These are phyloP conservation scores for Aethionema arabicum DNA, from an alignment of 345 rosid genomes.

Conservation along the genomic window DNA sequence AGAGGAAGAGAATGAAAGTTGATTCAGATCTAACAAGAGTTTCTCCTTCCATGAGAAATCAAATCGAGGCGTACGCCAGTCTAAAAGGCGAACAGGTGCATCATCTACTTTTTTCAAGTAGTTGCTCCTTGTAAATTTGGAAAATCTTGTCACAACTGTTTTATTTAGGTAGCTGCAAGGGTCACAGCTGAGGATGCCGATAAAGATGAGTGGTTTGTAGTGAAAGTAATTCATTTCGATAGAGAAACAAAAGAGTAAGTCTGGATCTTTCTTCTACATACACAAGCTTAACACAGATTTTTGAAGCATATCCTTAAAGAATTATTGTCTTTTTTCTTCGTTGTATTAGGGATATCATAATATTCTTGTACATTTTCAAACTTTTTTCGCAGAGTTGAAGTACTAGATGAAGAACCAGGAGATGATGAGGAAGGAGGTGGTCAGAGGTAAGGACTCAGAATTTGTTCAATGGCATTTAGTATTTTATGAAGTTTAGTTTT, in stretches of 20 bases:
- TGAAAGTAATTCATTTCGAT: conserved; percentile 87
- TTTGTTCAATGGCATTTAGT: conserved; percentile 16
- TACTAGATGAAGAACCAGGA: conserved; percentile 95
- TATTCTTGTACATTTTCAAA: neutral
- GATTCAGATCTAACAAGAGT: conserved; percentile 75
- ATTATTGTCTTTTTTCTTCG: too few species aligned
- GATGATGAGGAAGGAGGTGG: conserved; percentile 87
- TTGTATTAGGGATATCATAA: too few species aligned
- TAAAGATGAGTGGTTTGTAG: conserved; percentile 91
- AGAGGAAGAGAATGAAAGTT: conserved; percentile 73
- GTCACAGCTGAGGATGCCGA: conserved; percentile 77
- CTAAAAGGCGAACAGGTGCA: conserved; percentile 90
- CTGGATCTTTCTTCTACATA: neutral
- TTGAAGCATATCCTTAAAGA: too few species aligned
- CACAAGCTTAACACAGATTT: too few species aligned
- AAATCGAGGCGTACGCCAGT: conserved; percentile 65
- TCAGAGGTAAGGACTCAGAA: conserved; percentile 51
- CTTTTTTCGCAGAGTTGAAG: conserved; percentile 65
- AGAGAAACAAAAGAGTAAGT: conserved; percentile 92
- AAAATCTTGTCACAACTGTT: conserved; percentile 3
- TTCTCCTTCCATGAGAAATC: conserved; percentile 63
- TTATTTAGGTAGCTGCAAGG: conserved; percentile 84
- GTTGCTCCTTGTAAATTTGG: neutral
- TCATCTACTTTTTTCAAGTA: conserved; percentile 1
- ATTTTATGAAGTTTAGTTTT: neutral